These are phyloP conservation scores for Flaveria floridana DNA, from an alignment of 140 eudicot genomes.

Conservation along the genomic window DNA sequence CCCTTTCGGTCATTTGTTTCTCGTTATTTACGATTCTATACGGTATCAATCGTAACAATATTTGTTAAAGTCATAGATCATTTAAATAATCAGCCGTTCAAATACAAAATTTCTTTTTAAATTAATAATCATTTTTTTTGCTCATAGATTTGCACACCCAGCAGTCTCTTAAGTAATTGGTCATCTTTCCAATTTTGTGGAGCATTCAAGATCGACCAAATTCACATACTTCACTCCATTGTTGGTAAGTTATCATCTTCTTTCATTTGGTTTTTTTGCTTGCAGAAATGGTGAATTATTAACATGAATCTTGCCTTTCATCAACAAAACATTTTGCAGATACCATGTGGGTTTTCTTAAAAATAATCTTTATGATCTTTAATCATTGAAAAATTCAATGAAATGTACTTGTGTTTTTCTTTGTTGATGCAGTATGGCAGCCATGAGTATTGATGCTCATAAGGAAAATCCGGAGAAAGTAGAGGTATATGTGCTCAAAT, in stretches of 20 bases:
- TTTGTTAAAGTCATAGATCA: background rate
- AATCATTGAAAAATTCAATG: background rate
- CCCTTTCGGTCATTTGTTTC: background rate
- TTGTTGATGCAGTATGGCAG: constrained; percentile 22
- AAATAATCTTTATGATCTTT: background rate
- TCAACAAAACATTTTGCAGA: too few species aligned
- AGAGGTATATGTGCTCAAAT: constrained; percentile 27
- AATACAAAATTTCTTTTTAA: too few species aligned
- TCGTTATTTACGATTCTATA: background rate
- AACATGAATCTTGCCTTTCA: background rate
- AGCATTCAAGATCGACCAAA: background rate
- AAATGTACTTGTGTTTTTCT: background rate
- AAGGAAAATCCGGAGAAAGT: constrained; percentile 26
- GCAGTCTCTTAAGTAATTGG: background rate
- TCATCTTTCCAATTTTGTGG: background rate
- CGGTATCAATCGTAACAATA: background rate
- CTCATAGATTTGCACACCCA: background rate
- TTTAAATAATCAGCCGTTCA: too few species aligned
- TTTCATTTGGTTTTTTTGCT: background rate
- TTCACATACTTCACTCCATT: background rate
- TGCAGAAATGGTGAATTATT: background rate
- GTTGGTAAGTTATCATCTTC: background rate
- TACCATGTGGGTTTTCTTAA: constrained; percentile 14
- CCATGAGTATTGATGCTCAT: constrained; percentile 11
- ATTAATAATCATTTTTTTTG: background rate